Evolutionary conservation across 257 asterid genomes (phyloP).

Genomic region (Plantago ovata): DNA sequence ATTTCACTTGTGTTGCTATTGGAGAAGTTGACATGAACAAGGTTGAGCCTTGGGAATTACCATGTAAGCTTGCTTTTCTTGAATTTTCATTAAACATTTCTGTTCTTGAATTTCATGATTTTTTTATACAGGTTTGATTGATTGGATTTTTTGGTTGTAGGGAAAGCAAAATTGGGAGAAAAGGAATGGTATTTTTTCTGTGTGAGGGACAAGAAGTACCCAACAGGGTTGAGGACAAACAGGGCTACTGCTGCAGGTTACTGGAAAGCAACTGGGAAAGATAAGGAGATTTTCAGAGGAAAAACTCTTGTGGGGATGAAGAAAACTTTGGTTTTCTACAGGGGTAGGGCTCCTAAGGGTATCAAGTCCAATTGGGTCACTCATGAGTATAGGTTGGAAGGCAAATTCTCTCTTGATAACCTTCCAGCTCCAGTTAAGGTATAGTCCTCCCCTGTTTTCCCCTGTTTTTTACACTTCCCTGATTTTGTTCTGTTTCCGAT

Average conservation of each 20-base stretch:
- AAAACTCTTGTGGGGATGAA: constrained; percentile 74
- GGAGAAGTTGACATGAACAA: constrained; percentile 84
- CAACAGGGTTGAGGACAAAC: constrained; percentile 78
- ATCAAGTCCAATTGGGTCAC: constrained; percentile 80
- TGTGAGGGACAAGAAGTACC: constrained; percentile 68
- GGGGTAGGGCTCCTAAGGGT: constrained; percentile 84
- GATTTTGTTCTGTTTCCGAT: no score
- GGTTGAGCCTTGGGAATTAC: constrained; percentile 92
- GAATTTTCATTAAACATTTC: no score
- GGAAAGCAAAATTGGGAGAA: constrained; percentile 75
- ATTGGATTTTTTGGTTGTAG: constrained; percentile 25
- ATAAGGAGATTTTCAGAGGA: constrained; percentile 62
- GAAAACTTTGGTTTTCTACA: constrained; percentile 77
- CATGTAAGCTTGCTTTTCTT: constrained; percentile 40
- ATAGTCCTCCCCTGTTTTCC: constrained; percentile 7
- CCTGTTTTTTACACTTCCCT: background rate
- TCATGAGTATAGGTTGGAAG: constrained; percentile 79
- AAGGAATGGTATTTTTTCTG: constrained; percentile 92
- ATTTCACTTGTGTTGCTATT: constrained; percentile 44
- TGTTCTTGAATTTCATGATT: background rate
- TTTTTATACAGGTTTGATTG: background rate
- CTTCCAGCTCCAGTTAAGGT: constrained; percentile 49
- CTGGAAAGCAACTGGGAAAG: constrained; percentile 95
- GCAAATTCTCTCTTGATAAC: constrained; percentile 31
- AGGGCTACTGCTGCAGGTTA: constrained; percentile 79